Conservation (phyloP, 768 basidiomycete genomes). For the Dictyophora rubrovolvata region DNA sequence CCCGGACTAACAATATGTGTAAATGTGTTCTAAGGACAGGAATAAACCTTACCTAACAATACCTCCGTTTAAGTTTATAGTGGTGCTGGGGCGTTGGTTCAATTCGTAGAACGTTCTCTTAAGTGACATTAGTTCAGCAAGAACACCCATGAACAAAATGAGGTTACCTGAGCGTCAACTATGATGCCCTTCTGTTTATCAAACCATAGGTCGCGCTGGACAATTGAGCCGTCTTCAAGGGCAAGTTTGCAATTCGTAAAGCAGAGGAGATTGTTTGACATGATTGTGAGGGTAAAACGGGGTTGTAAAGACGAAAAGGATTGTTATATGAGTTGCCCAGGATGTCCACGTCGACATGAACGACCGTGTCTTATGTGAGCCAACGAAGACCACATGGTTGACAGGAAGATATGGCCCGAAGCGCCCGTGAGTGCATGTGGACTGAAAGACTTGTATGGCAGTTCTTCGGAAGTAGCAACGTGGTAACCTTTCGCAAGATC, state of each 20-base stretch:
- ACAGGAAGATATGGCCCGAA: background rate
- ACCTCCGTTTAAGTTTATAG: slow-evolving; percentile 64
- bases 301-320: background rate
- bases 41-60: slow-evolving; percentile 49
- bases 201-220: slow-evolving; percentile 73
- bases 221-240: slow-evolving; percentile 66
- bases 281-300: background rate
- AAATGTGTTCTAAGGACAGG: slow-evolving; percentile 4
- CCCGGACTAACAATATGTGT: slow-evolving; percentile 66
- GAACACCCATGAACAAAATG: background rate
- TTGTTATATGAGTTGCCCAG: background rate
- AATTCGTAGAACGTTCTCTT: slow-evolving; percentile 60
- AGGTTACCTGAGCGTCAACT: slow-evolving; percentile 58
- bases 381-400: background rate
- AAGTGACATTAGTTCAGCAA: background rate
- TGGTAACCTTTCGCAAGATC: background rate
- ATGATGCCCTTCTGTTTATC: slow-evolving; percentile 66
- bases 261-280: slow-evolving; percentile 57
- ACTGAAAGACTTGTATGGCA: background rate
- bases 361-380: background rate
- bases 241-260: slow-evolving; percentile 83
- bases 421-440: background rate
- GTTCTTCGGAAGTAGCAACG: background rate
- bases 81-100: slow-evolving; percentile 48
- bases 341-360: background rate